Evolutionary conservation across 139 green algal genomes (phyloP), one percentile per base, ranked within the genome.

Genomic region (Pleodorina starrii): DNA sequence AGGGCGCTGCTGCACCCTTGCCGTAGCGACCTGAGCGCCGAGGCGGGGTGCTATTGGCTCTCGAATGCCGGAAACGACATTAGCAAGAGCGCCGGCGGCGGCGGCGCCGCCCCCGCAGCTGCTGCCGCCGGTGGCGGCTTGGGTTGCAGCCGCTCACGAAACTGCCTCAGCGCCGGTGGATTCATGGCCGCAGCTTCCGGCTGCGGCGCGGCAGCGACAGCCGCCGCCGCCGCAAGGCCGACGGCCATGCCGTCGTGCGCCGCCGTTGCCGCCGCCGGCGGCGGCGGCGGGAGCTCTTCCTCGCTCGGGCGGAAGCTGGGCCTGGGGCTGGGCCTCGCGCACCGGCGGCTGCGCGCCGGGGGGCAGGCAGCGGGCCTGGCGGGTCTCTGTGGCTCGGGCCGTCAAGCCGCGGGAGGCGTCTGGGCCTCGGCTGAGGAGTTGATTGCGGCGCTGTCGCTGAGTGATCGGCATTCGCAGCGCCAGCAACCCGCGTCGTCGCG

Each of bases 351-450:
- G 11, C 76, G 32, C 50, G 43, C 11, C 0, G 48, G 16, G 48
- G 48, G 16, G 48, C 42, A 54, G n/a, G 48, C 50, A 5, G n/a
- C 48, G 76, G 12, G 21, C 32, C 35, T 73, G 29, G 63, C 35
- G 32, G 29, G 63, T 36, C 35, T 19, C 68, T 32, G 36, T 76
- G 19, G 19, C 68, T 48, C 68, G 16, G 68, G 10, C 35, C 35
- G 35, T 11, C 68, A 46, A 11, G 35, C 68, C 16, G 35, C 68
- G 35, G 68, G 32, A 10, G 68, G 68, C 2, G 17, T 75, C 7
- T 86, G 80, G 80, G 80, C 57, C 57, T 76, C 57, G 3, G 60
- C 80, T 23, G 80, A 86, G 43, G 40, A 86, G 42, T 27, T 86
- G 40, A 76, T 86, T 23, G 80, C 80, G 5, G 16, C 59, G 5